phyloP scores from a whole-genome alignment of 2,329 filamentous ascomycete species.

The Pezicula rhizophila region DNA sequence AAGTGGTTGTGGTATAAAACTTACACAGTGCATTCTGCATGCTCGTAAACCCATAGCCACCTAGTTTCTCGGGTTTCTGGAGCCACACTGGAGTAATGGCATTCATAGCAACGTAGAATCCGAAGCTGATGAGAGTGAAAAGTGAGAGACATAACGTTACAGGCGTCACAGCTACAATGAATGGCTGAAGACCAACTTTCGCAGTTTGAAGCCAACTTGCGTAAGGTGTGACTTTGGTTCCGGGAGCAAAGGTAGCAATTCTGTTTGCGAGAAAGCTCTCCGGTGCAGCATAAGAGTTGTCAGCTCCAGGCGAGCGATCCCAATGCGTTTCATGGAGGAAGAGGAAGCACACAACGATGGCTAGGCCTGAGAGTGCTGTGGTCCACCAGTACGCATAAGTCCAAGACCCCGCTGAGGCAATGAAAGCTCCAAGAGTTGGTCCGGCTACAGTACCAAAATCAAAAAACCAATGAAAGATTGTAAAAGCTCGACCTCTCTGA shows the following conservation, averaged over 20 bases:
- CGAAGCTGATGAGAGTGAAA: slow-evolving; percentile 3
- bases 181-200: background rate
- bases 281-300: slow-evolving; percentile 11
- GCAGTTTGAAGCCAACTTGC: background rate
- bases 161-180: background rate
- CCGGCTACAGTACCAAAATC: slow-evolving; percentile 28
- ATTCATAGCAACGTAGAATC: slow-evolving; percentile 3
- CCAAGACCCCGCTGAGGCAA: slow-evolving; percentile 11
- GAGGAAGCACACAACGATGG: slow-evolving; percentile 25
- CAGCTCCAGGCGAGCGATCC: slow-evolving; percentile 20
- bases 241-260: slow-evolving; percentile 10
- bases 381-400: slow-evolving; percentile 3
- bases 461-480: slow-evolving; percentile 27
- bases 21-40: slow-evolving; percentile 4
- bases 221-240: slow-evolving; percentile 8
- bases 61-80: slow-evolving; percentile 1
- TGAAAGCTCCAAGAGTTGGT: slow-evolving; percentile 33
- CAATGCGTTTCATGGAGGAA: slow-evolving; percentile 33
- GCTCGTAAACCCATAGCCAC: slow-evolving; percentile 6
- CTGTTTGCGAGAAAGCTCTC: slow-evolving; percentile 15
- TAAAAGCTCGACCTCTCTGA: slow-evolving; percentile 33
- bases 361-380: background rate
- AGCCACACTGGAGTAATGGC: slow-evolving; percentile 4
- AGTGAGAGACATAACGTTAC: background rate
- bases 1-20: background rate